Conservation (phyloP, 768 basidiomycete genomes). For the Tricholoma furcatifolium region DNA sequence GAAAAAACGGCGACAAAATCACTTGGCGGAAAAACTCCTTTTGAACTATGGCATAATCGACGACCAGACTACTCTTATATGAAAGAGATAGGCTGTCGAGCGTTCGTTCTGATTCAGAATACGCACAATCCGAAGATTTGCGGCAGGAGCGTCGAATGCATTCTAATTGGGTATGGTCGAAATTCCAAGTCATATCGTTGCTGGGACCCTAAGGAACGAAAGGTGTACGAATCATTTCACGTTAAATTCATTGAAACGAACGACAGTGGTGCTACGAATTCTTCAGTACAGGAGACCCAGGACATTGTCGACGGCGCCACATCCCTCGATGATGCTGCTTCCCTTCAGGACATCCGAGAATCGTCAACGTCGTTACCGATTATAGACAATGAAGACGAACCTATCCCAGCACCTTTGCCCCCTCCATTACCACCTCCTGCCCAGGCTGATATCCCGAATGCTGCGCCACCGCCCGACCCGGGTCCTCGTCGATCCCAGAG, state of each 20-base stretch:
- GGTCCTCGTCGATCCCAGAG: background rate
- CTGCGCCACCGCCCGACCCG: background rate
- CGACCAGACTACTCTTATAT: constrained; percentile 24
- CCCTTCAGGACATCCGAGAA: no score
- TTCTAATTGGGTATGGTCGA: no score
- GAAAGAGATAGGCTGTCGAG: background rate
- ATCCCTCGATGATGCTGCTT: background rate
- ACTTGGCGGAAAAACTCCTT: constrained; percentile 16
- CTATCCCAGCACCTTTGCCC: no score
- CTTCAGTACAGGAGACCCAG: background rate
- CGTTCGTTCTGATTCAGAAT: no score
- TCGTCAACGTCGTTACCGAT: no score
- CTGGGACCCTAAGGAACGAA: no score
- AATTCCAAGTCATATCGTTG: no score
- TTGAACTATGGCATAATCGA: constrained; percentile 18
- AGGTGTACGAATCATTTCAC: constrained; percentile 21
- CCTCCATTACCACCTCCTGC: no score
- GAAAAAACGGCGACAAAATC: constrained; percentile 4
- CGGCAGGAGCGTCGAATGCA: no score
- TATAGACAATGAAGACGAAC: no score
- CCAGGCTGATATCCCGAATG: background rate
- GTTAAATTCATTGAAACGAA: constrained; percentile 27
- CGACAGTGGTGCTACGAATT: constrained; percentile 15
- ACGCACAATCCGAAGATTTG: no score
- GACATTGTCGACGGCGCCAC: background rate